Percentiles rank a stretch among this genome's conserved stretches.
Conservation (phyloP, 2,329 filamentous ascomycete species). For the Metarhizium sp. region DNA sequence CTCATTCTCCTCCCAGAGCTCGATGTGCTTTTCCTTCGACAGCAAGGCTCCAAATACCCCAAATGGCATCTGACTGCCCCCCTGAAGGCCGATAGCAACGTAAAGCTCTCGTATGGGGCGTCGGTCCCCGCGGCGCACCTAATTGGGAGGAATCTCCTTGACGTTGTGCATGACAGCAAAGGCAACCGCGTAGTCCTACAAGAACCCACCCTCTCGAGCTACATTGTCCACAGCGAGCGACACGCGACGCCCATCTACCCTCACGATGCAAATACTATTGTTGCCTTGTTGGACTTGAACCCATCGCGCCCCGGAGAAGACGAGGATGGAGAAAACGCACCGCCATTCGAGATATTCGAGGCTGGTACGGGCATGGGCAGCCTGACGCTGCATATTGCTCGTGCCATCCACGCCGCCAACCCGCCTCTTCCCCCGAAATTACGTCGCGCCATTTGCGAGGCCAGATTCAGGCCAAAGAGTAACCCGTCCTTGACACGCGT, state of each 20-base stretch:
- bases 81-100: constrained; percentile 19
- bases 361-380: constrained; percentile 80
- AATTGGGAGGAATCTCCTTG: constrained; percentile 52
- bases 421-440: constrained; percentile 35
- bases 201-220: constrained; percentile 62
- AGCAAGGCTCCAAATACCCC: constrained; percentile 24
- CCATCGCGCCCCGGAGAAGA: constrained; percentile 31
- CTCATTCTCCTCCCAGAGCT: constrained; percentile 19
- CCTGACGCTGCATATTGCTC: constrained; percentile 64
- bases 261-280: constrained; percentile 64
- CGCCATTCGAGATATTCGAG: constrained; percentile 66
- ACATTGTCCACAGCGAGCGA: constrained; percentile 57
- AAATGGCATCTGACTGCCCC: constrained; percentile 30
- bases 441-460: constrained; percentile 20
- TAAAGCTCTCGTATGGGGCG: constrained; percentile 35
- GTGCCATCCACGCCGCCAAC: constrained; percentile 68
- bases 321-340: constrained; percentile 19
- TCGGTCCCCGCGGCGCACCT: constrained; percentile 43
- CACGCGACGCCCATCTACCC: constrained; percentile 71
- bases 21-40: constrained; percentile 30
- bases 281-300: constrained; percentile 68
- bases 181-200: constrained; percentile 45
- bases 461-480: constrained; percentile 11
- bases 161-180: constrained; percentile 44
- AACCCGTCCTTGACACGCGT: constrained; percentile 11